Percentiles rank a stretch among this genome's conserved stretches.
phyloP scores from a whole-genome alignment of 768 basidiomycete species.

The Amanita pallidorosea region DNA sequence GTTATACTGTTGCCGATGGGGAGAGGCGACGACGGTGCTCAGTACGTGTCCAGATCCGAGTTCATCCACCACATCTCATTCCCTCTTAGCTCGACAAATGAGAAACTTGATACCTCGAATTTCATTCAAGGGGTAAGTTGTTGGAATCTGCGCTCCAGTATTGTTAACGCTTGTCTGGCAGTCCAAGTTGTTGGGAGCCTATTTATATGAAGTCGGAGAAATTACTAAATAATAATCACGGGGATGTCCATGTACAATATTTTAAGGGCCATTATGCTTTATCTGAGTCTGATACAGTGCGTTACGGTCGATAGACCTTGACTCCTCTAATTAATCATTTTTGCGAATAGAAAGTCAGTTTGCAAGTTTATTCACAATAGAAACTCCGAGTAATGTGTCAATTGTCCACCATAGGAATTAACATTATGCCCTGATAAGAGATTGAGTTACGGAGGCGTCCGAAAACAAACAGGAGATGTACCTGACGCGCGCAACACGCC shows the following conservation, averaged over 20 bases:
- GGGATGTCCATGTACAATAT: not conserved
- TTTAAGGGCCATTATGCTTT: too few relatives aligned
- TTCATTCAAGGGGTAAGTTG: conserved; percentile 71
- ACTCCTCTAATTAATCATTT: too few relatives aligned
- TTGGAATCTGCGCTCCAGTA: not conserved
- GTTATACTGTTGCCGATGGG: conserved; percentile 90
- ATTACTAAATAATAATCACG: conserved; percentile 10
- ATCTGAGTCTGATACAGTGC: too few relatives aligned
- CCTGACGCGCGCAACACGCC: conserved; percentile 1
- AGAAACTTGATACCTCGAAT: conserved; percentile 88
- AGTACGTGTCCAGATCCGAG: conserved; percentile 39
- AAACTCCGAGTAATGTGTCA: not conserved
- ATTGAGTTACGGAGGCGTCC: not conserved
- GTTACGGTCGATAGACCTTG: too few relatives aligned
- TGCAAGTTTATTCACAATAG: too few relatives aligned
- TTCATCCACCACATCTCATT: not conserved
- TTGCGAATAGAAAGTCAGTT: too few relatives aligned
- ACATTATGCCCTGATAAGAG: not conserved
- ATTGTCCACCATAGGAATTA: not conserved
- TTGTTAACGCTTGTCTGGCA: conserved; percentile 13
- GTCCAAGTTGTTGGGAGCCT: conserved; percentile 72
- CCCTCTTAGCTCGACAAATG: conserved; percentile 68
- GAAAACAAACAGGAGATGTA: not conserved
- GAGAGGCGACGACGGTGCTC: conserved; percentile 88
- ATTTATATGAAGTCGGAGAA: conserved; percentile 63